phyloP scores from a whole-genome alignment of 306 rosid genomes.

The Phaseolus lunatus region DNA sequence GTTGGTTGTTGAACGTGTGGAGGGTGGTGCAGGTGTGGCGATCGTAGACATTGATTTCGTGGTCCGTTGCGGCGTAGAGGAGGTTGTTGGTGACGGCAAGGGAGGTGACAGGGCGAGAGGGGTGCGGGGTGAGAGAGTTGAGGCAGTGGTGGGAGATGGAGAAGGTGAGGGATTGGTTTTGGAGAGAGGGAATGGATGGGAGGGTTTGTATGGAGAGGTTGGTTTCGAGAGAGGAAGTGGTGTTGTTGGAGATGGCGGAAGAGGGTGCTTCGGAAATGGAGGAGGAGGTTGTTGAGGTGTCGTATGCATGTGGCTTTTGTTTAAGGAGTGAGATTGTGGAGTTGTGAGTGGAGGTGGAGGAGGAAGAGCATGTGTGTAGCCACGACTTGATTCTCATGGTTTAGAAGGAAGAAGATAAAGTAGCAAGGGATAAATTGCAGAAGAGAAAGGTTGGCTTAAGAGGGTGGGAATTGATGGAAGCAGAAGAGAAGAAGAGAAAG shows the following conservation, averaged over 20 bases:
- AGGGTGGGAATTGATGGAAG: background rate
- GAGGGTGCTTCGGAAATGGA: slow-evolving; percentile 43
- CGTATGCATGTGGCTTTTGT: slow-evolving; percentile 14
- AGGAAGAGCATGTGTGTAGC: slow-evolving; percentile 54
- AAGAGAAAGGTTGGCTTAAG: background rate
- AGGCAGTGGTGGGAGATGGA: slow-evolving; percentile 56
- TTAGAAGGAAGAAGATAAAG: background rate
- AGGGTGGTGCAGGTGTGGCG: slow-evolving; percentile 43
- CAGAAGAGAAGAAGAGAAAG: background rate
- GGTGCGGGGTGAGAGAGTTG: slow-evolving; percentile 51
- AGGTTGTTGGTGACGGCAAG: slow-evolving; percentile 59
- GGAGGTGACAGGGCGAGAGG: slow-evolving; percentile 66
- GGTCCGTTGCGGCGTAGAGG: slow-evolving; percentile 75
- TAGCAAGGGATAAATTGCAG: background rate
- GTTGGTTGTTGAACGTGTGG: slow-evolving; percentile 50
- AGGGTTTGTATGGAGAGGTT: slow-evolving; percentile 74
- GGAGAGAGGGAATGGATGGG: slow-evolving; percentile 86
- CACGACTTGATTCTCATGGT: slow-evolving; percentile 55
- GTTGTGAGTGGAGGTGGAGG: slow-evolving; percentile 40
- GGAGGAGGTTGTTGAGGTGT: slow-evolving; percentile 34
- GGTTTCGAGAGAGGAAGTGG: slow-evolving; percentile 53
- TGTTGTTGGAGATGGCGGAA: slow-evolving; percentile 43
- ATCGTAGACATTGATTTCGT: slow-evolving; percentile 77
- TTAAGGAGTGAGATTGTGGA: slow-evolving; percentile 44
- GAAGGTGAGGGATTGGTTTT: slow-evolving; percentile 47